phyloP scores from a whole-genome alignment of 768 basidiomycete genomes.

The Serendipita sp. region DNA sequence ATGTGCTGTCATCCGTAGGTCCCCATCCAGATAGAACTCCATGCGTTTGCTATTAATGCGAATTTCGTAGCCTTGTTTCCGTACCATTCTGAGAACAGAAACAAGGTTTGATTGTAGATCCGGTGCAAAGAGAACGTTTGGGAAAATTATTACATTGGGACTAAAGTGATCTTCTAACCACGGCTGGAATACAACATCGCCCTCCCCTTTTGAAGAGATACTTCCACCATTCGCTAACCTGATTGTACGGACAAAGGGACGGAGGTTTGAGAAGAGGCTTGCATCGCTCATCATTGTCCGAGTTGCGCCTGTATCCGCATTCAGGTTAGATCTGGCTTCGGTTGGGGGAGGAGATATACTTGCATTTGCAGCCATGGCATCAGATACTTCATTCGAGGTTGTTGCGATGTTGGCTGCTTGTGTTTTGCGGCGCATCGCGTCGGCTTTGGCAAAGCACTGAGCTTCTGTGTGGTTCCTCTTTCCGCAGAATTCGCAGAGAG shows the following conservation, averaged over 20 bases:
- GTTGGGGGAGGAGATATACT: neutral
- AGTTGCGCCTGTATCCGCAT: conserved; percentile 1
- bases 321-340: conserved; percentile 3
- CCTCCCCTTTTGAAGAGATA: neutral
- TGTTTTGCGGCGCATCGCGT: neutral
- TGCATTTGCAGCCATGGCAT: neutral
- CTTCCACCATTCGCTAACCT: neutral
- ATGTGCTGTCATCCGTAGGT: conserved; percentile 14
- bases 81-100: conserved; percentile 5
- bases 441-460: neutral
- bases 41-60: neutral
- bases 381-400: neutral
- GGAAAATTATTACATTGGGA: neutral
- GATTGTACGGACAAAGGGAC: neutral
- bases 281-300: neutral
- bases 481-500: neutral
- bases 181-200: conserved; percentile 4
- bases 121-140: conserved; percentile 8
- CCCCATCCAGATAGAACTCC: neutral
- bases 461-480: neutral
- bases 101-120: conserved; percentile 6
- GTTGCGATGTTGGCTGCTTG: neutral
- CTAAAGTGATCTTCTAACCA: conserved; percentile 2
- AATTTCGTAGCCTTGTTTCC: neutral
- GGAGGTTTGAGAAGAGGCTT: neutral